These are phyloP conservation scores for Calcarisporium arbuscula DNA, from an alignment of 2,329 filamentous ascomycete species.

Conservation along the genomic window DNA sequence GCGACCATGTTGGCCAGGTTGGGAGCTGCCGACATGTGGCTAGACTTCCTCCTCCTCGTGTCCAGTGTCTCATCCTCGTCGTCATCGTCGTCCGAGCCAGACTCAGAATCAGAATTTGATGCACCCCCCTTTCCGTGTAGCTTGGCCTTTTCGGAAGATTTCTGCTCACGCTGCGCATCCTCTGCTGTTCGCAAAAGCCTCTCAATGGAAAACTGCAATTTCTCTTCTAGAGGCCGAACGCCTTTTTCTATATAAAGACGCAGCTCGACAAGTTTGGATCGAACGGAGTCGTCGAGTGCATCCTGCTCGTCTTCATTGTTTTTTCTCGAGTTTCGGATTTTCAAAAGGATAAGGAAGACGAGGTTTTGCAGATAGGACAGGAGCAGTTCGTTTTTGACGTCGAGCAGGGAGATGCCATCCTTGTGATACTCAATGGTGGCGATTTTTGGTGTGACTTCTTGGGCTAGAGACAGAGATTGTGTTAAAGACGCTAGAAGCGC, in stretches of 20 bases:
- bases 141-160: slow-evolving; percentile 25
- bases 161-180: slow-evolving; percentile 50
- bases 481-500: slow-evolving; percentile 48
- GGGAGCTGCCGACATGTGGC: slow-evolving; percentile 23
- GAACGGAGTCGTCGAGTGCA: slow-evolving; percentile 57
- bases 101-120: slow-evolving; percentile 17
- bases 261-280: slow-evolving; percentile 83
- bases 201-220: slow-evolving; percentile 92
- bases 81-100: slow-evolving; percentile 23
- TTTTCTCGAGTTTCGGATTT: slow-evolving; percentile 55
- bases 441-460: slow-evolving; percentile 59
- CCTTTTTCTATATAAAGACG: slow-evolving; percentile 92
- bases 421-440: slow-evolving; percentile 63
- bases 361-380: slow-evolving; percentile 94
- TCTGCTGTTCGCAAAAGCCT: slow-evolving; percentile 86
- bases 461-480: slow-evolving; percentile 54
- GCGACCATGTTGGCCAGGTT: slow-evolving; percentile 25
- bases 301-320: slow-evolving; percentile 25
- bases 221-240: slow-evolving; percentile 80
- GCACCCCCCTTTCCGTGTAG: slow-evolving; percentile 15
- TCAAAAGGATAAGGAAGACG: slow-evolving; percentile 77
- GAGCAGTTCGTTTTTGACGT: slow-evolving; percentile 95
- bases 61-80: slow-evolving; percentile 31
- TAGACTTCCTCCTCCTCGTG: slow-evolving; percentile 22
- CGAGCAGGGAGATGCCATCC: slow-evolving; percentile 88